Percentiles rank a stretch among this genome's conserved stretches.
Evolutionary conservation across 148 eudicot genomes (phyloP).

Genomic region (Diospyros lotus): DNA sequence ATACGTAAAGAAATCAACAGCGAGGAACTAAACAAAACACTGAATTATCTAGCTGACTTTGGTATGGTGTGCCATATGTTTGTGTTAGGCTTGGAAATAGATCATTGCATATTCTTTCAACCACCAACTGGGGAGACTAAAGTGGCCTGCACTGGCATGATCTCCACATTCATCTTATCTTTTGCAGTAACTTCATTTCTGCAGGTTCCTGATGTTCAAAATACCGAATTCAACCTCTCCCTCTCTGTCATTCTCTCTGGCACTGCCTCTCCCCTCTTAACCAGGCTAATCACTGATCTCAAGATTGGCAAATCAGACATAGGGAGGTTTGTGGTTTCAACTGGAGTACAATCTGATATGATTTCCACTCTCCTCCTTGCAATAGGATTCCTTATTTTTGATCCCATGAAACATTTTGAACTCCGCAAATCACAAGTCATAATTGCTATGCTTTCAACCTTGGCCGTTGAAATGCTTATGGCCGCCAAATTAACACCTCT

Average conservation of each 20-base stretch:
- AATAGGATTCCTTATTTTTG: constrained; percentile 48
- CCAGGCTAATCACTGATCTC: constrained; percentile 74
- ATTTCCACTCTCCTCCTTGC: constrained; percentile 47
- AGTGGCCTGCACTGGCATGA: constrained; percentile 55
- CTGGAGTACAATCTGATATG: constrained; percentile 67
- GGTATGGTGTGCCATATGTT: constrained; percentile 86
- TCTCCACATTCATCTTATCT: constrained; percentile 55
- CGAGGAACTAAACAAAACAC: constrained; percentile 22
- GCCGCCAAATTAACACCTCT: constrained; percentile 49
- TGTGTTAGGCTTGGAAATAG: constrained; percentile 76
- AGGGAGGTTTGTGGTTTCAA: constrained; percentile 61
- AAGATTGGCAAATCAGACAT: constrained; percentile 88
- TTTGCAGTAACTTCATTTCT: constrained; percentile 34
- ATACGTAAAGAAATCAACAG: background rate
- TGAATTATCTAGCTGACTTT: constrained; percentile 60
- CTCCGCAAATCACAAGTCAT: background rate
- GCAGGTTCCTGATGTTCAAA: constrained; percentile 19
- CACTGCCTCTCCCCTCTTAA: constrained; percentile 69
- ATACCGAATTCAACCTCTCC: constrained; percentile 34
- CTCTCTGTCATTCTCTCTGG: constrained; percentile 59
- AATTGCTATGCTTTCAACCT: constrained; percentile 20
- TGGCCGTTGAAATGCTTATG: constrained; percentile 31
- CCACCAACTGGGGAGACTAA: constrained; percentile 56
- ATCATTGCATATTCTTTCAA: constrained; percentile 43
- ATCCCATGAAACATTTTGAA: constrained; percentile 11